phyloP scores from a whole-genome alignment of 768 basidiomycete genomes.

The Lentinula boryana region DNA sequence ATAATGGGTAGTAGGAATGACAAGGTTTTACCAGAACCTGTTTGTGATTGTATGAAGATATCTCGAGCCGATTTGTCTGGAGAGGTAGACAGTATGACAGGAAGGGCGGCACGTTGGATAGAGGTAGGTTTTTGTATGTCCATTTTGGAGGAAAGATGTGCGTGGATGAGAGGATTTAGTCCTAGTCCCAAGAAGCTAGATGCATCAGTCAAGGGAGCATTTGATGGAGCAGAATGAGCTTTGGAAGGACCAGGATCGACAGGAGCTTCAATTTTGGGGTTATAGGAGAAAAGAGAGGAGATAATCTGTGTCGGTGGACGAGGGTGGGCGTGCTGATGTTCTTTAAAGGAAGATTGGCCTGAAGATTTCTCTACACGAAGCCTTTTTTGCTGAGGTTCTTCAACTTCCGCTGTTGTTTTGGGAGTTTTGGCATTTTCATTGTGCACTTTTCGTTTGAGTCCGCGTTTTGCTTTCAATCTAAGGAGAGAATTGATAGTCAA shows the following conservation, averaged over 20 bases:
- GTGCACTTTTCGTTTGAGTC: slow-evolving; percentile 51
- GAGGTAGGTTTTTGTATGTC: slow-evolving; percentile 80
- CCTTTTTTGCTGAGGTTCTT: slow-evolving; percentile 42
- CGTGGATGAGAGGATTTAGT: slow-evolving; percentile 71
- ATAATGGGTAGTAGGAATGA: slow-evolving; percentile 92
- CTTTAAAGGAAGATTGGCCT: slow-evolving; percentile 11
- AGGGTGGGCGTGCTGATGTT: slow-evolving; percentile 16
- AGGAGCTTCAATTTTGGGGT: slow-evolving; percentile 59
- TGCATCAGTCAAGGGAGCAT: slow-evolving; percentile 72
- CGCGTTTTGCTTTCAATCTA: slow-evolving; percentile 74
- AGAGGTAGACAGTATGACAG: slow-evolving; percentile 33
- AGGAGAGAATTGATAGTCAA: slow-evolving; percentile 10
- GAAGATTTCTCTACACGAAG: slow-evolving; percentile 20
- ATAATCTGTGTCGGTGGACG: slow-evolving; percentile 55
- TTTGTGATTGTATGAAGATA: slow-evolving; percentile 93
- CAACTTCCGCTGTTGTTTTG: slow-evolving; percentile 15
- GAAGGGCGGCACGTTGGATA: slow-evolving; percentile 80
- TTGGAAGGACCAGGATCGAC: slow-evolving; percentile 18
- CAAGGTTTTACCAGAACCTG: slow-evolving; percentile 94
- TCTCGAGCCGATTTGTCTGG: slow-evolving; percentile 47
- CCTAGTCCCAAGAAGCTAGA: slow-evolving; percentile 82
- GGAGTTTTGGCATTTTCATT: slow-evolving; percentile 24
- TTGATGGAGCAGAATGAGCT: slow-evolving; percentile 52
- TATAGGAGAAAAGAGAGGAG: slow-evolving; percentile 85
- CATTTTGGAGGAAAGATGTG: slow-evolving; percentile 79